Percentiles rank a stretch among this genome's conserved stretches.
These are phyloP conservation scores for Cardiospermum halicacabum DNA, from an alignment of 345 rosid genomes.

Conservation along the genomic window DNA sequence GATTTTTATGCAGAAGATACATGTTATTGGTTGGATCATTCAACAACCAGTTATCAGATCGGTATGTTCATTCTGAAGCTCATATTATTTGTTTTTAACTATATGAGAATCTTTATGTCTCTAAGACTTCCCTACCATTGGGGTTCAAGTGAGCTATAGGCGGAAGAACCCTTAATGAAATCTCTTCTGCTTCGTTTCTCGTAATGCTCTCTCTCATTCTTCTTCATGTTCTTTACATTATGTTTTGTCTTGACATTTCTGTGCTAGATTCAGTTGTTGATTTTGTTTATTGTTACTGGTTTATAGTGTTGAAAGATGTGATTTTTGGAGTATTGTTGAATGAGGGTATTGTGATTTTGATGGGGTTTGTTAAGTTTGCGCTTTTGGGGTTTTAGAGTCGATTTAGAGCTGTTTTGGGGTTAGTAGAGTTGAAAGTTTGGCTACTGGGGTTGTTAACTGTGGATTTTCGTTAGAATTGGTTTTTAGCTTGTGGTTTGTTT, in stretches of 20 bases:
- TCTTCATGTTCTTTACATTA: not conserved
- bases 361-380: too few species aligned
- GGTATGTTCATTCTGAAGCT: conserved; percentile 41
- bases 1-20: conserved; percentile 86
- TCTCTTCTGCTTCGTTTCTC: too few species aligned
- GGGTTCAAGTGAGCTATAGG: too few species aligned
- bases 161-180: too few species aligned
- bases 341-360: too few species aligned
- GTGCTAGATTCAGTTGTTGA: too few species aligned
- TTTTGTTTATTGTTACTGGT: too few species aligned
- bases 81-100: not conserved
- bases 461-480: not conserved
- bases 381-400: not conserved
- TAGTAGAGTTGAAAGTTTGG: not conserved
- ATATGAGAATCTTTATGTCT: not conserved
- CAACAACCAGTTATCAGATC: conserved; percentile 82
- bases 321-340: too few species aligned
- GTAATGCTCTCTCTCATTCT: not conserved
- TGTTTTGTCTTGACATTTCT: too few species aligned
- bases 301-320: too few species aligned
- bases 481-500: not conserved
- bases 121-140: not conserved
- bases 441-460: not conserved
- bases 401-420: not conserved
- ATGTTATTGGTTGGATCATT: conserved; percentile 85